Evolutionary conservation across 2,329 filamentous ascomycete genomes (phyloP).

Genomic region (Aspergillus oerlinghausenensis): DNA sequence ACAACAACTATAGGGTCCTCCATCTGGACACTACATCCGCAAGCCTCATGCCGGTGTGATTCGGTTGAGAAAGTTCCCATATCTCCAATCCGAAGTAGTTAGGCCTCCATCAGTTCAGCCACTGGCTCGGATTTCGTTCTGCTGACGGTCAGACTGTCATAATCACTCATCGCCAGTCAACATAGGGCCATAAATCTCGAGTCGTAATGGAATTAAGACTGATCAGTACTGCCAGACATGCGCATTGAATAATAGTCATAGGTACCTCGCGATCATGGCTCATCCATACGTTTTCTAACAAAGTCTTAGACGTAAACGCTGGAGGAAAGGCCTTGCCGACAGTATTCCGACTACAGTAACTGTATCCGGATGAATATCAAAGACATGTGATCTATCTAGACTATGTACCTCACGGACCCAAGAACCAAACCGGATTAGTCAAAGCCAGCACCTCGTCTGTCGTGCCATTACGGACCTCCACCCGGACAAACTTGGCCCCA

Average conservation of each 20-base stretch:
- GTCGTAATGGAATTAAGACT: neutral
- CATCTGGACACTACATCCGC: neutral
- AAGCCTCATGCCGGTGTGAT: neutral
- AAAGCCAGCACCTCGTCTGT: neutral
- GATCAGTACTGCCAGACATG: neutral
- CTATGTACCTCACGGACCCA: neutral
- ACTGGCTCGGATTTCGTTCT: neutral
- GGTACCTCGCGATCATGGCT: neutral
- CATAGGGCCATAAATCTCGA: neutral
- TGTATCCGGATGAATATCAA: too few relatives aligned
- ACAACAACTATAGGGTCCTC: neutral
- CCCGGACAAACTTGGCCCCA: neutral
- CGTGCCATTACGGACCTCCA: neutral
- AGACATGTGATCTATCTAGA: too few relatives aligned
- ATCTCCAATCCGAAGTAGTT: too few relatives aligned
- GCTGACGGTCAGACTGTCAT: too few relatives aligned
- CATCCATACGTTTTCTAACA: neutral
- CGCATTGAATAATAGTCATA: neutral
- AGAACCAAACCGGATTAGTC: neutral
- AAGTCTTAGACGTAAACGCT: constrained; percentile 32
- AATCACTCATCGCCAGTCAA: too few relatives aligned
- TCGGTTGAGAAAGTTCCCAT: too few relatives aligned
- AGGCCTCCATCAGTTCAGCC: neutral
- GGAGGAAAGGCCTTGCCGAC: too few relatives aligned
- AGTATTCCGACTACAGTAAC: too few relatives aligned